These are phyloP conservation scores for Skeletonema tropicum DNA, from an alignment of 108 stramenopile genomes.

Conservation along the genomic window DNA sequence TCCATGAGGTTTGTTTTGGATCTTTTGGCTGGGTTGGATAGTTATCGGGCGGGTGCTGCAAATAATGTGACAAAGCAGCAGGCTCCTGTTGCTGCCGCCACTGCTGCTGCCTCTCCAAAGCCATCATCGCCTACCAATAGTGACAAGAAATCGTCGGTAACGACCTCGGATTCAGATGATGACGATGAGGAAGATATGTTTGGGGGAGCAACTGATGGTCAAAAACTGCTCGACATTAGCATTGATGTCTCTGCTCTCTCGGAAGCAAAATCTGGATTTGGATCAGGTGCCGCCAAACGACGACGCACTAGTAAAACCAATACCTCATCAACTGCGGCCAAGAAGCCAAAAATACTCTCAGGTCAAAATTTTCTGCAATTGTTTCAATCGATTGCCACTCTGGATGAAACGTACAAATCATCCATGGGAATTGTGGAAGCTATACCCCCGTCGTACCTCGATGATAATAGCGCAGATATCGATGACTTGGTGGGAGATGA, in stretches of 20 bases:
- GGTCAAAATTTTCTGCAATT: slow-evolving; percentile 35
- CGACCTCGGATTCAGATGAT: slow-evolving; percentile 26
- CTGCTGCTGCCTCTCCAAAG: background rate
- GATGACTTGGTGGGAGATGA: slow-evolving; percentile 51
- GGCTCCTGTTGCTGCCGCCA: slow-evolving; percentile 14
- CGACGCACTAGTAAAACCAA: slow-evolving; percentile 33
- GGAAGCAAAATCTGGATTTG: slow-evolving; percentile 14
- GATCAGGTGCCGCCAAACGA: slow-evolving; percentile 48
- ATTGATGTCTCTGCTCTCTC: slow-evolving; percentile 44
- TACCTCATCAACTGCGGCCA: slow-evolving; percentile 3
- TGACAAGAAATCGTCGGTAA: slow-evolving; percentile 22
- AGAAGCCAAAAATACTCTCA: slow-evolving; percentile 39
- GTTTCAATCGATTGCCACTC: slow-evolving; percentile 32
- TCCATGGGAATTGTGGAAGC: slow-evolving; percentile 21
- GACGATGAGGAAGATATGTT: slow-evolving; percentile 63
- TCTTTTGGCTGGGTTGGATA: slow-evolving; percentile 69
- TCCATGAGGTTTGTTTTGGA: slow-evolving; percentile 78
- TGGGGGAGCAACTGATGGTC: slow-evolving; percentile 33
- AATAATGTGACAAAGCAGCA: background rate
- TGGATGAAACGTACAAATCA: slow-evolving; percentile 45
- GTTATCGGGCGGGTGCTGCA: slow-evolving; percentile 49
- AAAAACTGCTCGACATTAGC: slow-evolving; percentile 47
- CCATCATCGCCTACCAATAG: slow-evolving; percentile 5
- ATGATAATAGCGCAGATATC: slow-evolving; percentile 21
- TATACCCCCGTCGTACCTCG: slow-evolving; percentile 35